phyloP scores from a whole-genome alignment of 768 basidiomycete species.

The Leccinum variicolor region DNA sequence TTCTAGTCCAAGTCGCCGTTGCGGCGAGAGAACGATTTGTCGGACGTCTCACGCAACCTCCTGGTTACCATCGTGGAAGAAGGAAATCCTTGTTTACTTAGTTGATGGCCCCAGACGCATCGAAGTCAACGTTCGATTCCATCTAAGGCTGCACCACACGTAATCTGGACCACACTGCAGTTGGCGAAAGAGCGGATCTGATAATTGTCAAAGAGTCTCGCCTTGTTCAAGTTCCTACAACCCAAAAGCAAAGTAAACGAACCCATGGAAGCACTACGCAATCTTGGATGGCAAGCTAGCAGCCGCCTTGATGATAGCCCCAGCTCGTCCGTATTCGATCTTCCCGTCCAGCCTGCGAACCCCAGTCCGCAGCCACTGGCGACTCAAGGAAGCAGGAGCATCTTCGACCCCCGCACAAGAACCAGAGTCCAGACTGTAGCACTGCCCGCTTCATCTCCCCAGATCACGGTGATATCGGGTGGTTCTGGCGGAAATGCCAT shows the following conservation, averaged over 20 bases:
- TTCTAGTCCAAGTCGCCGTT: neutral
- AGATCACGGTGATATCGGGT: conserved; percentile 80
- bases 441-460: conserved; percentile 24
- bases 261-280: conserved; percentile 16
- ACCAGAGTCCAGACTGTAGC: conserved; percentile 2
- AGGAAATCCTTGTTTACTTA: neutral
- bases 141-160: neutral
- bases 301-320: conserved; percentile 43
- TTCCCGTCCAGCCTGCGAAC: conserved; percentile 46
- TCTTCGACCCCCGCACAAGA: conserved; percentile 2
- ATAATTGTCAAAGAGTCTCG: neutral
- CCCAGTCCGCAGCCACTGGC: conserved; percentile 19
- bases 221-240: neutral
- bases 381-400: conserved; percentile 8
- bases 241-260: neutral
- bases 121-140: neutral
- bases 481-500: conserved; percentile 95
- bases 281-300: conserved; percentile 3
- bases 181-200: neutral
- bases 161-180: neutral
- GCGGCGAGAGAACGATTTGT: neutral
- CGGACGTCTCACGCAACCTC: neutral
- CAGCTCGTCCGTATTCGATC: conserved; percentile 72
- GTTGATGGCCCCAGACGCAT: neutral
- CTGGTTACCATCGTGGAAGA: neutral